These are phyloP conservation scores for Wallacemonas sp. DNA, from an alignment of 208 protist species.

Conservation along the genomic window DNA sequence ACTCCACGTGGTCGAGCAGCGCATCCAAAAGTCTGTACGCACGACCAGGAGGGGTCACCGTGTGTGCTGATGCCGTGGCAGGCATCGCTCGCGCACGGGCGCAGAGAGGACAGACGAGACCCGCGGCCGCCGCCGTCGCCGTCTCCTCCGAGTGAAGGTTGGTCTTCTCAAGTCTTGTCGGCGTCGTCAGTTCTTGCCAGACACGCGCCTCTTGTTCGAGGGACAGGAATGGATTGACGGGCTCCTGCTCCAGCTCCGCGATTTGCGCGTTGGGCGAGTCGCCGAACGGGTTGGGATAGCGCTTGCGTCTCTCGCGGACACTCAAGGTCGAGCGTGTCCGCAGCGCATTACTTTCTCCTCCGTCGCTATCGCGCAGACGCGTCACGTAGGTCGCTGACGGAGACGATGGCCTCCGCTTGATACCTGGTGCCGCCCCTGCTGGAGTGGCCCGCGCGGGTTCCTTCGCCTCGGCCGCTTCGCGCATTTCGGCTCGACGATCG, in stretches of 20 bases:
- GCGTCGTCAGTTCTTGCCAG: slow-evolving; percentile 6
- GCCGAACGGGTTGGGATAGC: slow-evolving; percentile 86
- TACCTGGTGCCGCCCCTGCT: slow-evolving; percentile 68
- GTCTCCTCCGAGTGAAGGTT: background rate
- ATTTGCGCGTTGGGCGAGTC: slow-evolving; percentile 60
- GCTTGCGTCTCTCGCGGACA: slow-evolving; percentile 67
- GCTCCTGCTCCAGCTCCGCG: slow-evolving; percentile 70
- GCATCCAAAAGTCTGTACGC: slow-evolving; percentile 47
- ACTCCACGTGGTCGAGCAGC: slow-evolving; percentile 65
- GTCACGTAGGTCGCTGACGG: background rate
- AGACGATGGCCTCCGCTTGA: slow-evolving; percentile 39
- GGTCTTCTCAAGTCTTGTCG: background rate
- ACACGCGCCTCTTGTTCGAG: slow-evolving; percentile 39
- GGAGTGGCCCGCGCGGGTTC: slow-evolving; percentile 60
- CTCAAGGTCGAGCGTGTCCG: slow-evolving; percentile 19
- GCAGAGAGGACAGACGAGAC: slow-evolving; percentile 30
- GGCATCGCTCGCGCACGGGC: slow-evolving; percentile 10
- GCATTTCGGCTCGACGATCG: slow-evolving; percentile 53
- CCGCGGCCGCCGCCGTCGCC: background rate
- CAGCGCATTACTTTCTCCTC: too few relatives aligned
- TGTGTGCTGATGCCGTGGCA: too few relatives aligned
- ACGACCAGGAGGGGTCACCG: background rate
- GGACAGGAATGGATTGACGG: slow-evolving; percentile 77
- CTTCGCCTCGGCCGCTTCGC: slow-evolving; percentile 21
- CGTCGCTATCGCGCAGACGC: too few relatives aligned